phyloP scores from a whole-genome alignment of 805 yeast genomes.

The Tetrapisispora nanseiensis region DNA sequence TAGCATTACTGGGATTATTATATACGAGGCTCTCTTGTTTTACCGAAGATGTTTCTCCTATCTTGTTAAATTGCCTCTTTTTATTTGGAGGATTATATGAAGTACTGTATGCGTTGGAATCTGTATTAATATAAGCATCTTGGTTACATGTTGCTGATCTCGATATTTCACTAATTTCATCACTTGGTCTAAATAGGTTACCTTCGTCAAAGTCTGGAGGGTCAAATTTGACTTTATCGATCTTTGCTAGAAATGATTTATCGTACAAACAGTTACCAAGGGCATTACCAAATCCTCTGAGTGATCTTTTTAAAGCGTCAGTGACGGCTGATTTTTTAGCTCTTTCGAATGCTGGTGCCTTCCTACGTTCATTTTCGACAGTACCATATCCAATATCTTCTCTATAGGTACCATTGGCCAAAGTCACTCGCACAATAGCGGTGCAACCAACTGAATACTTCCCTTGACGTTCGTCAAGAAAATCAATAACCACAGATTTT shows the following conservation, averaged over 20 bases:
- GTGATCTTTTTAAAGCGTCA: conserved; percentile 69
- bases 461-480: conserved; percentile 53
- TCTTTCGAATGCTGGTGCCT: conserved; percentile 71
- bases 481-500: conserved; percentile 56
- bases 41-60: not conserved
- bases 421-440: conserved; percentile 60
- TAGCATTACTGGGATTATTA: not conserved
- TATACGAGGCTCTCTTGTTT: not conserved
- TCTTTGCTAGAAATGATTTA: conserved; percentile 45
- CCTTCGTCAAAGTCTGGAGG: conserved; percentile 39
- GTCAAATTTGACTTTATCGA: conserved; percentile 34
- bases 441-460: conserved; percentile 58
- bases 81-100: conserved; percentile 8
- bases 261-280: conserved; percentile 81
- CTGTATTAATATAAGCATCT: not conserved
- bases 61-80: conserved; percentile 17
- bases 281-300: conserved; percentile 74
- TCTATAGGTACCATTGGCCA: conserved; percentile 67
- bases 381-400: conserved; percentile 85
- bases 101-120: not conserved
- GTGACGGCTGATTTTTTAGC: conserved; percentile 79
- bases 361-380: conserved; percentile 61
- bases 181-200: conserved; percentile 31
- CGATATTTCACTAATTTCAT: conserved; percentile 25
- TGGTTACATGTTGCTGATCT: conserved; percentile 20